phyloP scores from a whole-genome alignment of 2,329 filamentous ascomycete species.

The Neonectria punicea region DNA sequence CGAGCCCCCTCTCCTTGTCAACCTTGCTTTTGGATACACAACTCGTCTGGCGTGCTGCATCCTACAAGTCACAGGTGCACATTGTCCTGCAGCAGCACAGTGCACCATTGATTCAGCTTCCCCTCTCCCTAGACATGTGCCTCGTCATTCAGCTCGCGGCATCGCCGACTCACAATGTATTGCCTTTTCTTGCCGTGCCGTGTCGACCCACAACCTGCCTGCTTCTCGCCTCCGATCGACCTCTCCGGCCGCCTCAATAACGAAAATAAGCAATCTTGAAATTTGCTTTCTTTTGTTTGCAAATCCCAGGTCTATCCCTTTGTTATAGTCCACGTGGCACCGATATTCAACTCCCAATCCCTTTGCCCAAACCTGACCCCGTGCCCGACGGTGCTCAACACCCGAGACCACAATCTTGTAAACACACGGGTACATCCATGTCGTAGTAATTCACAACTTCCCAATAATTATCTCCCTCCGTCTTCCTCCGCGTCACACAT shows the following conservation, averaged over 20 bases:
- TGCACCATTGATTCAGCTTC: not conserved
- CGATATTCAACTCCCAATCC: not conserved
- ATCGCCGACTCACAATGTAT: not conserved
- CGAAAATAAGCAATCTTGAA: slow-evolving; percentile 9
- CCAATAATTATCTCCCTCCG: not conserved
- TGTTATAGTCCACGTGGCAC: slow-evolving; percentile 17
- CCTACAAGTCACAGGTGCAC: not conserved
- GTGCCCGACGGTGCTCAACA: slow-evolving; percentile 13
- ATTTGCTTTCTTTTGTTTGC: not conserved
- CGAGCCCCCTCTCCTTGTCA: slow-evolving; percentile 10
- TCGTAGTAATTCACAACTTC: slow-evolving; percentile 6
- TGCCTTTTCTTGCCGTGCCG: not conserved
- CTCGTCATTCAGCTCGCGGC: slow-evolving; percentile 1
- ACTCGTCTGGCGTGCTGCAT: not conserved
- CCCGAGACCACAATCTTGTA: slow-evolving; percentile 2
- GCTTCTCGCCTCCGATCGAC: not conserved
- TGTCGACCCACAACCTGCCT: slow-evolving; percentile 1
- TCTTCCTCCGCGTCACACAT: not conserved
- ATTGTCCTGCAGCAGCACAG: slow-evolving; percentile 5
- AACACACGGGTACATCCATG: not conserved
- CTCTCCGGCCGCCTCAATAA: slow-evolving; percentile 4
- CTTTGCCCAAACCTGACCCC: not conserved
- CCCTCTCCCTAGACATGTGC: slow-evolving; percentile 5
- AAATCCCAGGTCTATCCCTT: slow-evolving; percentile 23
- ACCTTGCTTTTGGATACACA: not conserved